These are phyloP conservation scores for Taiwanofungus camphoratus DNA, from an alignment of 1,284 basidiomycete species.

Conservation along the genomic window DNA sequence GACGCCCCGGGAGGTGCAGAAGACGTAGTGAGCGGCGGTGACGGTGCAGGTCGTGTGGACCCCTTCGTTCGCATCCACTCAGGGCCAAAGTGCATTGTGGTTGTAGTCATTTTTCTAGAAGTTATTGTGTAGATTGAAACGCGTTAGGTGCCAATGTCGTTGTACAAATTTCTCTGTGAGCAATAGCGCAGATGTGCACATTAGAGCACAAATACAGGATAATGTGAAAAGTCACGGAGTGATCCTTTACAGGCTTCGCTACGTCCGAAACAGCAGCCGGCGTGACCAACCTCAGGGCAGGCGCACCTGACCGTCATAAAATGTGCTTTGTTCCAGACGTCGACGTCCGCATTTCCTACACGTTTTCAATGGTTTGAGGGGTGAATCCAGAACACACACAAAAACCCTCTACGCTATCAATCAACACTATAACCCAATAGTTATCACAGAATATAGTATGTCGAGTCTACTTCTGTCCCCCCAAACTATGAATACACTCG, in stretches of 20 bases:
- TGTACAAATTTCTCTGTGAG: too few relatives aligned
- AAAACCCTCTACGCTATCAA: too few relatives aligned
- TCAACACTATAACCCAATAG: neutral
- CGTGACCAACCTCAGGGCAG: conserved; percentile 27
- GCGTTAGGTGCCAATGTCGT: too few relatives aligned
- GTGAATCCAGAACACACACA: neutral
- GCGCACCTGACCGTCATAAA: conserved; percentile 7
- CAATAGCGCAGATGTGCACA: too few relatives aligned
- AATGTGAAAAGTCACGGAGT: conserved; percentile 18
- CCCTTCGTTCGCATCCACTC: conserved; percentile 85
- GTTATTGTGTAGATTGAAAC: too few relatives aligned
- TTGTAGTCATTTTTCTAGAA: conserved; percentile 52
- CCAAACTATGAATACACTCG: conserved; percentile 33
- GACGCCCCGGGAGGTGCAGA: conserved; percentile 48
- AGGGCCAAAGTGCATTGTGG: conserved; percentile 80
- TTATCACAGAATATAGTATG: conserved; percentile 8
- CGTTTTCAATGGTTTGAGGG: neutral
- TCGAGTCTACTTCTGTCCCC: conserved; percentile 16
- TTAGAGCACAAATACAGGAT: conserved; percentile 8
- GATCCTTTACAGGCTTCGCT: conserved; percentile 5
- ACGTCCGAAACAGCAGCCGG: conserved; percentile 10
- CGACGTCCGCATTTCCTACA: neutral
- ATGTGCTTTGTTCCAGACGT: conserved; percentile 7
- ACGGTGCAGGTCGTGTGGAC: conserved; percentile 48
- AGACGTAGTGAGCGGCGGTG: conserved; percentile 44